A percentile compares a stretch with the other conserved stretches of the same genome.
Evolutionary conservation across 2,329 filamentous ascomycete genomes (phyloP).

Genomic region (Volutella citrinella): DNA sequence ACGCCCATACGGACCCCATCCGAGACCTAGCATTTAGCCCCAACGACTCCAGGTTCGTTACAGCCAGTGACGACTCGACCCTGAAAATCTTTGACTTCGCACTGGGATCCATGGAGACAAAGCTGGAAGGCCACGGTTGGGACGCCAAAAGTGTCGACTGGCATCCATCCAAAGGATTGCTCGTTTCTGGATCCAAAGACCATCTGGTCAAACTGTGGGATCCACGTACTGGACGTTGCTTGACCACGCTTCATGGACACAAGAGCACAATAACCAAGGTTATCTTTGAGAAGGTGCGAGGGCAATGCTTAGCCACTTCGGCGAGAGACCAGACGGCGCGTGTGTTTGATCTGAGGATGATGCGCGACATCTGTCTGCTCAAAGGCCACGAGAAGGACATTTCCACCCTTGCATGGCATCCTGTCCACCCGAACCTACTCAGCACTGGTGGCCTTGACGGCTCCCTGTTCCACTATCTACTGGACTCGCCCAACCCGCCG

Average conservation of each 20-base stretch:
- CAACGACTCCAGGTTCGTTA: constrained; percentile 93
- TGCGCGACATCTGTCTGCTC: constrained; percentile 92
- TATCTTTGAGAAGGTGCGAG: constrained; percentile 81
- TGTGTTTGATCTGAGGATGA: constrained; percentile 94
- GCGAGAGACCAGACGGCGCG: constrained; percentile 90
- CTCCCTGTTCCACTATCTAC: constrained; percentile 87
- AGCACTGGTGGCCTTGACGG: constrained; percentile 90
- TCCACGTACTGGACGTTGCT: constrained; percentile 81
- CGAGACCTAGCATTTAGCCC: constrained; percentile 91
- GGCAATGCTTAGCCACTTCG: constrained; percentile 83
- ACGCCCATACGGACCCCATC: constrained; percentile 86
- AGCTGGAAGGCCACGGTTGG: constrained; percentile 92
- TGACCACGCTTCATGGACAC: constrained; percentile 93
- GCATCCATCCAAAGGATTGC: constrained; percentile 91
- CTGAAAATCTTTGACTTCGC: constrained; percentile 98
- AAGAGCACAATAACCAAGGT: constrained; percentile 97
- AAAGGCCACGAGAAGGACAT: constrained; percentile 97
- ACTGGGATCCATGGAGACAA: constrained; percentile 75
- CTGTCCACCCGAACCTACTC: constrained; percentile 82
- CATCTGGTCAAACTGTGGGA: constrained; percentile 98
- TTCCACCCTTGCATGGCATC: constrained; percentile 89
- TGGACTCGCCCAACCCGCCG: constrained; percentile 90
- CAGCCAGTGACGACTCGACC: constrained; percentile 88
- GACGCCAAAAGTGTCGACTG: constrained; percentile 96
- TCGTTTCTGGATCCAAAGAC: constrained; percentile 96